These are phyloP conservation scores for Rhododendron griersonianum DNA, from an alignment of 148 eudicot species.

Conservation along the genomic window DNA sequence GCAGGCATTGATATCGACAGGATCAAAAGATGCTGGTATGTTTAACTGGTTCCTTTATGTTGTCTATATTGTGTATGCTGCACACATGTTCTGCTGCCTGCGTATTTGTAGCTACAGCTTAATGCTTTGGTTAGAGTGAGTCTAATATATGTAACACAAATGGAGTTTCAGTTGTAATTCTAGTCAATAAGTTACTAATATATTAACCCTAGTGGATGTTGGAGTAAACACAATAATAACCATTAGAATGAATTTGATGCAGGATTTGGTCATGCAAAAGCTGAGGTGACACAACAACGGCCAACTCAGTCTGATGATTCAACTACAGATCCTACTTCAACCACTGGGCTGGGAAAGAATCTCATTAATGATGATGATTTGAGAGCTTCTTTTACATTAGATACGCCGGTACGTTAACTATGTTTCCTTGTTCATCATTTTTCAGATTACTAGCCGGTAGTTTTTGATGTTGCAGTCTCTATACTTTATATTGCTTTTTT, in stretches of 20 bases:
- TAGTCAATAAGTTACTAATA: background rate
- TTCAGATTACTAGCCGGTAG: background rate
- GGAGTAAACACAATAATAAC: background rate
- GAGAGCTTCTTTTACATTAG: conserved; percentile 60
- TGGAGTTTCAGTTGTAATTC: background rate
- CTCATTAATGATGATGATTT: conserved; percentile 65
- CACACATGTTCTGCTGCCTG: background rate
- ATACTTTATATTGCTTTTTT: background rate
- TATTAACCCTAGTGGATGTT: background rate
- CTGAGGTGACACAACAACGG: conserved; percentile 67
- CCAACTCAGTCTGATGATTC: conserved; percentile 55
- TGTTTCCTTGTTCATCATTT: background rate
- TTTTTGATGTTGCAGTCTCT: background rate
- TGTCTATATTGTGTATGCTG: background rate
- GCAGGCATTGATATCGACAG: conserved; percentile 47
- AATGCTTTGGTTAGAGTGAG: background rate
- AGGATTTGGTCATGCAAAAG: conserved; percentile 51
- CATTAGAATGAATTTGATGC: conserved; percentile 15
- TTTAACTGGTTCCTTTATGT: background rate
- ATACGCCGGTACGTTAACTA: conserved; percentile 49
- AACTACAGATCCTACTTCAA: conserved; percentile 41
- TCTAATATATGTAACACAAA: background rate
- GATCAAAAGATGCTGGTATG: conserved; percentile 69
- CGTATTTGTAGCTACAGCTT: background rate
- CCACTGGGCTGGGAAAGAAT: conserved; percentile 55